phyloP scores from a whole-genome alignment of 2,329 filamentous ascomycete species.

The Thielaviopsis ethacetica region DNA sequence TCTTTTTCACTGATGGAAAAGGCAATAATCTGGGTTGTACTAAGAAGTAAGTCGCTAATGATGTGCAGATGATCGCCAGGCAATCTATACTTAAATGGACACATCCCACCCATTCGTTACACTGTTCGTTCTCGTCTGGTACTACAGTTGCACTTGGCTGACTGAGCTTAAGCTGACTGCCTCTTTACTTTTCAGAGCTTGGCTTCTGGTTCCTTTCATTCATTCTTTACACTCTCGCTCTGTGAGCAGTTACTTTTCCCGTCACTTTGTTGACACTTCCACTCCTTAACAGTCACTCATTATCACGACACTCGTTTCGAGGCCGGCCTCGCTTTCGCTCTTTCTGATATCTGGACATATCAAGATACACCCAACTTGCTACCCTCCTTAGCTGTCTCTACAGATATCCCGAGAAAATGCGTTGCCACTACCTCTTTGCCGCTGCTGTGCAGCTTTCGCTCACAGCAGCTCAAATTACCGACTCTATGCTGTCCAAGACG shows the following conservation, averaged over 20 bases:
- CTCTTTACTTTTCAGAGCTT: background rate
- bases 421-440: background rate
- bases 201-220: background rate
- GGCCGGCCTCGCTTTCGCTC: slow-evolving; percentile 5
- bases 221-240: background rate
- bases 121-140: background rate
- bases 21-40: background rate
- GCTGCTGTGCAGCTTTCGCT: slow-evolving; percentile 1
- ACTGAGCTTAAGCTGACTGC: background rate
- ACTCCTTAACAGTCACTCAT: background rate
- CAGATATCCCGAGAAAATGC: background rate
- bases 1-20: background rate
- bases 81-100: background rate
- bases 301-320: background rate
- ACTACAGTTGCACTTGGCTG: background rate
- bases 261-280: slow-evolving; percentile 2
- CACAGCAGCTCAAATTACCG: slow-evolving; percentile 1
- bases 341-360: background rate
- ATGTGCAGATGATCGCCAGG: background rate
- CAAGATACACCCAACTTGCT: background rate
- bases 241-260: slow-evolving; percentile 3
- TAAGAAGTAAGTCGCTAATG: background rate
- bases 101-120: background rate
- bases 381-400: background rate
- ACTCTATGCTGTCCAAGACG: slow-evolving; percentile 17